A percentile compares a stretch with the other conserved stretches of the same genome.
These are phyloP conservation scores for Berberis vulgaris DNA, from an alignment of 164 flowering plant species.

Conservation along the genomic window DNA sequence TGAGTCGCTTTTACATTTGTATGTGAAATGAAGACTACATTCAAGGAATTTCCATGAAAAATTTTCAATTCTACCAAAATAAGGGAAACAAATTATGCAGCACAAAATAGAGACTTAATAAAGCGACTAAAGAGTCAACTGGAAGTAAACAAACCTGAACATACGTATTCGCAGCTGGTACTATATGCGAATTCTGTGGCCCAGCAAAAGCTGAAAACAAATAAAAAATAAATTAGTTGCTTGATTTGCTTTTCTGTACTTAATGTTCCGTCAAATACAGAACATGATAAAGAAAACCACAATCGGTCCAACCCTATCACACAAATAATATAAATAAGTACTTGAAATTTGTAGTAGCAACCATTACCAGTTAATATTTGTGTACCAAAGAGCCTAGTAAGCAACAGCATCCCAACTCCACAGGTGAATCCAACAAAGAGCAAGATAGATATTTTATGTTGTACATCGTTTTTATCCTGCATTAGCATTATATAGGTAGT, in stretches of 20 bases:
- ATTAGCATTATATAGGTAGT: constrained; percentile 3
- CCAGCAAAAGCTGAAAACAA: constrained; percentile 43
- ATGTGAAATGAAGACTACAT: no score
- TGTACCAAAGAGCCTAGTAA: constrained; percentile 56
- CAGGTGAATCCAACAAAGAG: constrained; percentile 70
- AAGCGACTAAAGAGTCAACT: no score
- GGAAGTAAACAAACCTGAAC: constrained; percentile 31
- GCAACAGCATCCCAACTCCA: constrained; percentile 75
- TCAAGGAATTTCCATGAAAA: no score
- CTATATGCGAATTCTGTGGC: constrained; percentile 32
- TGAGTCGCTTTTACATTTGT: no score
- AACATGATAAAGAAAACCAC: no score
- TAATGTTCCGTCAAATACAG: no score
- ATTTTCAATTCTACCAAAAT: no score
- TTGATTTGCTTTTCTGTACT: constrained; percentile 1
- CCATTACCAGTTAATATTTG: constrained; percentile 53
- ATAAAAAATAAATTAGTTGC: background rate
- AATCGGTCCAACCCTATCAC: no score
- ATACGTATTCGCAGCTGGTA: constrained; percentile 49
- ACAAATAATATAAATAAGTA: no score
- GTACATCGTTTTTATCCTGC: constrained; percentile 80
- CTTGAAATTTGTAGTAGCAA: background rate
- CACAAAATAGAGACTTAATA: no score
- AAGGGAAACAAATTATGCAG: no score
- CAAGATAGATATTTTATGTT: constrained; percentile 79